Evolutionary conservation across 208 protist genomes (phyloP).

Genomic region (Trypanosoma boissoni): DNA sequence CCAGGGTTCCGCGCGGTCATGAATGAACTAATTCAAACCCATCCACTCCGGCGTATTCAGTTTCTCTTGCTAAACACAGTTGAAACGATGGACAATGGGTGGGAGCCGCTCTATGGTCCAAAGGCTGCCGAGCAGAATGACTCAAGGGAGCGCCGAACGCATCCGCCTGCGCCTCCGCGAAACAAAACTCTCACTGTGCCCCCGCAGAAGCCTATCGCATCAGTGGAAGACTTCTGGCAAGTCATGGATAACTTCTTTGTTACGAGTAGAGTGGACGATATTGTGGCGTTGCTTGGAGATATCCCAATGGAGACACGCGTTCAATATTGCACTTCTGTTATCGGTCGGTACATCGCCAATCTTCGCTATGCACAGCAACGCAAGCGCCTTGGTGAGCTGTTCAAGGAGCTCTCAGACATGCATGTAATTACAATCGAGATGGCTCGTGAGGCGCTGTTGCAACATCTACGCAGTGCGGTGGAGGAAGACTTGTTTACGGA

Average conservation of each 20-base stretch:
- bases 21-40: conserved; percentile 45
- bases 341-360: conserved; percentile 75
- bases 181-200: conserved; percentile 17
- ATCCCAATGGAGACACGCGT: conserved; percentile 44
- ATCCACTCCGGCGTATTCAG: conserved; percentile 70
- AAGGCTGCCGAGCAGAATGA: conserved; percentile 22
- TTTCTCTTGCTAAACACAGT: conserved; percentile 72
- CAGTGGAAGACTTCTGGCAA: conserved; percentile 64
- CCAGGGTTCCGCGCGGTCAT: conserved; percentile 44
- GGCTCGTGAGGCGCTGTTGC: conserved; percentile 50
- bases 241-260: conserved; percentile 82
- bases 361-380: conserved; percentile 67
- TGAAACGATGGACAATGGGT: conserved; percentile 82
- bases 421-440: conserved; percentile 40
- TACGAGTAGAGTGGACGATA: conserved; percentile 53
- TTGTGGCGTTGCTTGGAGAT: conserved; percentile 34
- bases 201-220: conserved; percentile 31
- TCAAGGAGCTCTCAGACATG: conserved; percentile 53
- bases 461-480: conserved; percentile 54
- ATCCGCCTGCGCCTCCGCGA: background rate
- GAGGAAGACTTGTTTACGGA: conserved; percentile 69
- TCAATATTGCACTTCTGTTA: conserved; percentile 51
- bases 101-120: conserved; percentile 58
- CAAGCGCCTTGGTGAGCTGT: conserved; percentile 69
- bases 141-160: conserved; percentile 9